Percentiles rank a stretch among this genome's conserved stretches.
These are phyloP conservation scores for Penium margaritaceum DNA, from an alignment of 139 green algal genomes.

Conservation along the genomic window DNA sequence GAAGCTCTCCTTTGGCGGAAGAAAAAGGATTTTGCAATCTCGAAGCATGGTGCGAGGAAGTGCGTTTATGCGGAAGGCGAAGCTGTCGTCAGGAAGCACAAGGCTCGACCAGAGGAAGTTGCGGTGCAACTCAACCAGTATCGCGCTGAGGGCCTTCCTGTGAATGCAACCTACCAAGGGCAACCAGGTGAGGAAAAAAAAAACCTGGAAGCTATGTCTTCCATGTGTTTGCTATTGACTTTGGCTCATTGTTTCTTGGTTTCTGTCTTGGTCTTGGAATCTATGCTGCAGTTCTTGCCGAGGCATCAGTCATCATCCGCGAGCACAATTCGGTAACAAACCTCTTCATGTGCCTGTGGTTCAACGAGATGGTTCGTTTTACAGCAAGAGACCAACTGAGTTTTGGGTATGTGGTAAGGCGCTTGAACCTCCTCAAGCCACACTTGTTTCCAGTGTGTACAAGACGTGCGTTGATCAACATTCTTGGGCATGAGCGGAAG, in stretches of 20 bases:
- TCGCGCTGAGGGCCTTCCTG: constrained; percentile 23
- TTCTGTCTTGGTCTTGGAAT: too few species aligned
- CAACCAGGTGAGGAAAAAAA: constrained; percentile 3
- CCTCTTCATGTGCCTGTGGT: constrained; percentile 48
- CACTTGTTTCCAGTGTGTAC: constrained; percentile 45
- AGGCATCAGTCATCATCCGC: constrained; percentile 36
- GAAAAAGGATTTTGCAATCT: constrained; percentile 25
- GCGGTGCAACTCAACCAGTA: constrained; percentile 34
- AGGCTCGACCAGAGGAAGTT: constrained; percentile 34
- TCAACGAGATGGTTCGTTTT: constrained; percentile 42
- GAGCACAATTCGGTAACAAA: constrained; percentile 42
- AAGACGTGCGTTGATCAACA: constrained; percentile 28
- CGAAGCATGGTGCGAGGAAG: constrained; percentile 23
- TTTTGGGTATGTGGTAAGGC: constrained; percentile 35
- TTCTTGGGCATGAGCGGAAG: constrained; percentile 38
- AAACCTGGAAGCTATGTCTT: too few species aligned
- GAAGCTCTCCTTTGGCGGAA: constrained; percentile 28
- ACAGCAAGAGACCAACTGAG: constrained; percentile 41
- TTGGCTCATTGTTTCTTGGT: too few species aligned
- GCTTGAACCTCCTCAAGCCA: constrained; percentile 24
- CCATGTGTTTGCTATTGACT: too few species aligned
- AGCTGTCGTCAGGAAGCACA: constrained; percentile 35
- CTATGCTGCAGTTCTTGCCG: constrained; percentile 21
- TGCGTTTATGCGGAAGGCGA: constrained; percentile 39
- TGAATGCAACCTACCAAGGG: constrained; percentile 29